Conservation (phyloP, 306 rosid species). For the Prunus mongolica region DNA sequence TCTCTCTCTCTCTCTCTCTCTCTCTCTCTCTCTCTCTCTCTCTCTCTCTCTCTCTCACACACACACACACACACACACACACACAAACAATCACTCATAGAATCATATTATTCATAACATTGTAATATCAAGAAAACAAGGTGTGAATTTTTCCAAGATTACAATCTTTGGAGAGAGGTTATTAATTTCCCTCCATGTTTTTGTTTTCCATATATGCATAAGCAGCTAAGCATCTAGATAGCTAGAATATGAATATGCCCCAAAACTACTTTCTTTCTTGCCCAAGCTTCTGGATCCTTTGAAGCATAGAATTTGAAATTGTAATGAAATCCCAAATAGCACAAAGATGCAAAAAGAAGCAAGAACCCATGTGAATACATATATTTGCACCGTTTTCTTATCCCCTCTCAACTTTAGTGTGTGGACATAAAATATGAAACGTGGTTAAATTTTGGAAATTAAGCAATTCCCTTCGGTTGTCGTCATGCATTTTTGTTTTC, state of each 20-base stretch:
- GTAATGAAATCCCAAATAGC: background rate
- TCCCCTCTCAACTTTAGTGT: background rate
- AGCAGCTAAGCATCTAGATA: background rate
- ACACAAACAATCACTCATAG: slow-evolving; percentile 1
- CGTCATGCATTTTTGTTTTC: background rate
- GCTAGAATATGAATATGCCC: background rate
- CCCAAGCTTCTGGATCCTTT: too few relatives aligned
- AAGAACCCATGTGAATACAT: background rate
- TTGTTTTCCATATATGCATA: background rate
- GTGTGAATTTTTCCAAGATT: slow-evolving; percentile 4
- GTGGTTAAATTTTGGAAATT: background rate
- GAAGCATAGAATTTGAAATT: too few relatives aligned
- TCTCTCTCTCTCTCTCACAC: background rate
- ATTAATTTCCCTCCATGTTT: background rate
- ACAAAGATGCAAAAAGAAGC: background rate
- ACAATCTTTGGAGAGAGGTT: background rate
- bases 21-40: background rate
- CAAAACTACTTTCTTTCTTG: background rate
- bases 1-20: slow-evolving; percentile 2
- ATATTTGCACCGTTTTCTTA: background rate
- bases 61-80: too few relatives aligned
- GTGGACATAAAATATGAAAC: background rate
- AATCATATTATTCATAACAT: background rate
- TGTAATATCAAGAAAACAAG: slow-evolving; percentile 16
- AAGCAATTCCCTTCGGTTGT: background rate